Evolutionary conservation across 345 rosid species (phyloP).

Genomic region (Alliaria petiolata): DNA sequence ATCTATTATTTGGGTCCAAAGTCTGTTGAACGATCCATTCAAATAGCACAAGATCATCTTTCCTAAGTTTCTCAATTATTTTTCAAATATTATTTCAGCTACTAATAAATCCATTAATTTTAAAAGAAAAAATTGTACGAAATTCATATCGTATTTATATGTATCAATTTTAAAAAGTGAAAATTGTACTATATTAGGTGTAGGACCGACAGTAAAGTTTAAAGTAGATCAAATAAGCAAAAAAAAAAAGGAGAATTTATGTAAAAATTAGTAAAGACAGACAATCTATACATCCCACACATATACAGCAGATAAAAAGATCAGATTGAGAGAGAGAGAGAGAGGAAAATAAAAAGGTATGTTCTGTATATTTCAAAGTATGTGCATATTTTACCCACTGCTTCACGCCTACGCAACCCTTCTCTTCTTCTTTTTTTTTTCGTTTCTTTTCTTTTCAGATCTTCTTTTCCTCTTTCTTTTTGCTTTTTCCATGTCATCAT

Average conservation of each 20-base stretch:
- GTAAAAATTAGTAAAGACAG: background rate
- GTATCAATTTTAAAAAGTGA: background rate
- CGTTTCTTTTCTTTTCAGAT: too few species aligned
- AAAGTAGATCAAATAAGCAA: background rate
- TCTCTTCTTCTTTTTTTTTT: background rate
- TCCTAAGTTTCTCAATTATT: background rate
- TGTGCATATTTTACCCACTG: slow-evolving; percentile 24
- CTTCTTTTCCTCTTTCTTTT: slow-evolving; percentile 11
- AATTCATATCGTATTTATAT: background rate
- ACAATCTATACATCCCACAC: background rate
- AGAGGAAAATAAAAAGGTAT: background rate
- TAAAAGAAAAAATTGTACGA: background rate
- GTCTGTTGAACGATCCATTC: background rate
- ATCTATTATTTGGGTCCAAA: background rate
- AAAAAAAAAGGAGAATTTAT: background rate
- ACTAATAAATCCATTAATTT: background rate
- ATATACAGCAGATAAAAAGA: background rate
- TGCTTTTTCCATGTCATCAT: slow-evolving; percentile 24
- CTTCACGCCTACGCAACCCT: slow-evolving; percentile 37
- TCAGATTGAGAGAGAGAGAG: background rate
- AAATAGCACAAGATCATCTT: background rate
- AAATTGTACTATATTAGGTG: background rate
- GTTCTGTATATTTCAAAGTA: slow-evolving; percentile 16
- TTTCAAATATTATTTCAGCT: background rate
- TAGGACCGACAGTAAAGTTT: background rate